Percentiles rank a stretch among this genome's conserved stretches.
Conservation (phyloP, 192 early-diverging fungal species). For the Dissophora ornata region DNA sequence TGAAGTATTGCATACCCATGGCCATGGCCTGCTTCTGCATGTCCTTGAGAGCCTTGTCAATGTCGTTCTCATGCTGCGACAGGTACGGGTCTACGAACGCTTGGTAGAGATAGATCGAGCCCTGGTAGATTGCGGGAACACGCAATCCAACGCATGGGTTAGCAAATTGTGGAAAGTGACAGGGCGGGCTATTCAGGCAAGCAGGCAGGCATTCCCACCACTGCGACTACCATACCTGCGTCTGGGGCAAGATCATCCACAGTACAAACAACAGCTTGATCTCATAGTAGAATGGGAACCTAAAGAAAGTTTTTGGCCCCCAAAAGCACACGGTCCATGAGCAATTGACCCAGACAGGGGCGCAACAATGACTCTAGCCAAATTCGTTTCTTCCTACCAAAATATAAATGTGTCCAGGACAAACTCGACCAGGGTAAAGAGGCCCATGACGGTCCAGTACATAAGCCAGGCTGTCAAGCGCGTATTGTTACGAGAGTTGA, state of each 20-base stretch:
- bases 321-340: too few relatives aligned
- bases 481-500: constrained; percentile 25
- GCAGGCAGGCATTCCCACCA: too few relatives aligned
- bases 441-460: constrained; percentile 53
- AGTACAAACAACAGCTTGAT: constrained; percentile 43
- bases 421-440: constrained; percentile 42
- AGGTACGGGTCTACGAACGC: constrained; percentile 43
- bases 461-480: constrained; percentile 51
- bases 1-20: constrained; percentile 45
- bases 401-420: constrained; percentile 47
- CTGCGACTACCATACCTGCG: too few relatives aligned
- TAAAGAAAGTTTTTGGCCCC: neutral
- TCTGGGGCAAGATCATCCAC: constrained; percentile 53
- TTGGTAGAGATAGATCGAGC: constrained; percentile 51
- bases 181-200: too few relatives aligned
- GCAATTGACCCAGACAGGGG: neutral
- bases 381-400: constrained; percentile 25
- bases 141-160: too few relatives aligned
- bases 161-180: too few relatives aligned
- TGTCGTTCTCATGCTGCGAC: constrained; percentile 35
- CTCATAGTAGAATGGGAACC: constrained; percentile 53
- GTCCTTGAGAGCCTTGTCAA: constrained; percentile 39
- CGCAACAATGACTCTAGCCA: too few relatives aligned
- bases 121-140: constrained; percentile 13
- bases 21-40: constrained; percentile 41